Evolutionary conservation across 75 land plant species (phyloP), one percentile per base, ranked within the genome.

Genomic region (Pinus taeda): DNA sequence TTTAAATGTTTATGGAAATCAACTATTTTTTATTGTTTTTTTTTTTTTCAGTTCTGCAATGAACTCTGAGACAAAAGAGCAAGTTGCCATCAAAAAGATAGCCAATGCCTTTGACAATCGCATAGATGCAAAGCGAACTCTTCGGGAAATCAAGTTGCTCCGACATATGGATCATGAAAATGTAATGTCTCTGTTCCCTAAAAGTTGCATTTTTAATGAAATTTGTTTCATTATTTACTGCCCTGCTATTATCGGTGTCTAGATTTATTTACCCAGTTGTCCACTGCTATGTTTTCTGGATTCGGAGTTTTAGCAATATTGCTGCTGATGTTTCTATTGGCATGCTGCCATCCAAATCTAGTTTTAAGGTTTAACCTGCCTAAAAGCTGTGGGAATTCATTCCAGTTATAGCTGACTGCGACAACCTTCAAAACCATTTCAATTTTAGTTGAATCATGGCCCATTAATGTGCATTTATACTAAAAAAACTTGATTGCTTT

Each of bases 111-210:
- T 93, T 69, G 95, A 93, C 76, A 93, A 91, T 58, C 84, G 83
- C 56, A 89, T 89, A 78, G 94, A 92, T 86, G 95, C 95, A 1
- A 93, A 93, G 82, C 57, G 95, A n/a, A 93, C 95, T 45, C 89
- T 93, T 62, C 84, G 95, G 9, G 95, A 93, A 75, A 91, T 93
- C 76, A 93, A 93, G 80, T 87, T 93, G 21, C 81, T 89, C 15
- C 75, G 87, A 26, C 95, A 93, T 76, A 76, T 93, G 82, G 94
- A 93, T 79, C 95, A 93, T 78, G 94, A 91, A 81, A 93, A 93
- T 71, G 95, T 93, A 71, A 2, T 42, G 24, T 62, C 14, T 69
- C 29, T 65, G 20, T 8, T 33, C 24, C 49, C 55, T 18, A 39
- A 69, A 37, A 42, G 53, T 42, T 36, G 14, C 72, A 69, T 69